Evolutionary conservation across 2,329 filamentous ascomycete genomes (phyloP), one percentile per base, ranked within the genome.

Genomic region (Helotiales sp.): DNA sequence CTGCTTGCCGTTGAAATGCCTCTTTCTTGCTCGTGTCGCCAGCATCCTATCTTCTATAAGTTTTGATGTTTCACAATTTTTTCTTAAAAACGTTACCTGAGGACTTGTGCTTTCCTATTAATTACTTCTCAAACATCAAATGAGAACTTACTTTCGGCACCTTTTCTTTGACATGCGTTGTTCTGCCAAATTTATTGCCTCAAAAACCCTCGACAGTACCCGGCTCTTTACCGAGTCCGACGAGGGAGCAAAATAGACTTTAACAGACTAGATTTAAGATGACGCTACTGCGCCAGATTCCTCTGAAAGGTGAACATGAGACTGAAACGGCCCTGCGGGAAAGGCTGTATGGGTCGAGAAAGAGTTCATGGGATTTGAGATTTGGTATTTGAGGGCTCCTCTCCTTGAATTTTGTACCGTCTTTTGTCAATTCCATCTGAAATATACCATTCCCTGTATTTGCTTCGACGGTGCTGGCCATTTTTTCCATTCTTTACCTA

Each of bases 291-390:
- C 61, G 24, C 61, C 61, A 63, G 61, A 63, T 63, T 37, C 61
- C 49, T 63, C 61, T 63, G 61, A 63, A 63, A 30, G 26, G 37
- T 63, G 24, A 55, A 55, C 13, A 43, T 63, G 61, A 63, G 61
- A 63, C 61, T n/a, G 34, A 45, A 30, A 55, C 47, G 32, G 40
- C 20, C 6, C 30, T 49, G 20, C 40, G 32, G 32, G 34, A 63
- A 55, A 55, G 49, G 47, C 26, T 37, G 34, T 57, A 8, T 45
- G 40, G 17, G 40, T 45, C 20, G 40, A 45, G 17, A 20, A 20
- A 20, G 8, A 45, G 7, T 20, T 45, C 13, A 20, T 45, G 17
- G 40, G 17, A 34, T 45, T n/a, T 20, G 40, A 2, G 20, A 15
- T 8, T 20, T 20, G n/a, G 40, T 45, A 45, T 20, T 45, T 45